Conservation (phyloP, 768 basidiomycete genomes). For the Cystobasidium ongulense region DNA sequence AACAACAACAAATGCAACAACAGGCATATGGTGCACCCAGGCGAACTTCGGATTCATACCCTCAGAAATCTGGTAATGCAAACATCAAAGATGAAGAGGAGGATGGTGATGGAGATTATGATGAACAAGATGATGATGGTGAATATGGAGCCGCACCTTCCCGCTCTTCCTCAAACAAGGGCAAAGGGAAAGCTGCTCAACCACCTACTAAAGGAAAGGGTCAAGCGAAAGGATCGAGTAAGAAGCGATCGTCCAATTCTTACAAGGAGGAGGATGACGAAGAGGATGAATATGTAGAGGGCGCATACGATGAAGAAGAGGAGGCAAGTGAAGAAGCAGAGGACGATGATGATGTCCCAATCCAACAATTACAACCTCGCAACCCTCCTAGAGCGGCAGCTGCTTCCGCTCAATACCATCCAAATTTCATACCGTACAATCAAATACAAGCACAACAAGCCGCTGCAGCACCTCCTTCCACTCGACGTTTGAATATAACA, state of each 20-base stretch:
- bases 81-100: not conserved
- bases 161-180: not conserved
- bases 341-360: not conserved
- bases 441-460: not conserved
- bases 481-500: not conserved
- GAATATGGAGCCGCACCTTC: not conserved
- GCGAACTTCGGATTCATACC: not conserved
- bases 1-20: not conserved
- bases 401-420: not conserved
- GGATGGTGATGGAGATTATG: not conserved
- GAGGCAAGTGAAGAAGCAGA: not conserved
- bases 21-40: not conserved
- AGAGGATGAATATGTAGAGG: not conserved
- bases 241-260: not conserved
- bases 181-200: not conserved
- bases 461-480: not conserved
- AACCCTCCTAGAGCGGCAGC: not conserved
- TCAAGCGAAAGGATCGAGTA: not conserved
- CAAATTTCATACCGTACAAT: not conserved
- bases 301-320: not conserved
- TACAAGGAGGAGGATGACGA: constrained; percentile 17
- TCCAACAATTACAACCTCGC: not conserved
- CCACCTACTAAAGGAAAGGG: not conserved
- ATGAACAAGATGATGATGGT: constrained; percentile 14
- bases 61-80: not conserved